Base-by-base conservation (phyloP, 768 basidiomycete species). In the Antrodiella citrinella region DNA sequence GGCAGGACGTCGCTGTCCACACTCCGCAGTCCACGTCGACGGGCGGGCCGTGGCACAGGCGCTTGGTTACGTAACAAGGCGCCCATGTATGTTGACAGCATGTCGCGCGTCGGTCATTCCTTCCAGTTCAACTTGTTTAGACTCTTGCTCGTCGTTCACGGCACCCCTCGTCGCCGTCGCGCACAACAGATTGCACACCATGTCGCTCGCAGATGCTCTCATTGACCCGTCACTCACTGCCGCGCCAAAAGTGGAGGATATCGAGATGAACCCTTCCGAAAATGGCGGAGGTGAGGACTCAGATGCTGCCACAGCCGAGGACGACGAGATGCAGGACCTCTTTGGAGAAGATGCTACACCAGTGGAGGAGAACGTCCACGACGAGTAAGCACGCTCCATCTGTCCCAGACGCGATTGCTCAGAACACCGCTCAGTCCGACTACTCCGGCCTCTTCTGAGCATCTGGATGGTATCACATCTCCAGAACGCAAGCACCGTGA, bases 281-380 rank as follows among this genome's bases (percentile, higher is more conserved):
- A 53, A 51, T 21, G 55, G 30, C 13, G 45, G 49, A 5, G 47
- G 39, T 0, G 35, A 43, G 22, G 44, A 50, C 38, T 44, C 41
- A 26, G 54, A 59, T 15, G 46, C 57, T 22, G 51, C 58, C 45
- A 15, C 7, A 15, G 30, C 30, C 30, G 57, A 58, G 13, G 72
- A 82, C 55, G 77, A 79, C 56, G 77, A 76, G 52, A 85, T 88
- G 81, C 77, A 79, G 54, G 87, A 90, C 64, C 77, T 91, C 49
- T 91, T 91, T 62, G 88, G 86, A 26, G 81, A 84, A 54, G 86
- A 87, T 48, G 74, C 77, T 41, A 15, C 30, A 15, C 30, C 30
- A 7, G 80, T 72, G 13, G 62, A 56, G 13, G 69, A 74, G 11
- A 70, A 73, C 30, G 66, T 72, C 50, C 78, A 77, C 56, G 75